Conservation (phyloP, 805 yeast genomes). For the Wickerhamomyces silvicola region DNA sequence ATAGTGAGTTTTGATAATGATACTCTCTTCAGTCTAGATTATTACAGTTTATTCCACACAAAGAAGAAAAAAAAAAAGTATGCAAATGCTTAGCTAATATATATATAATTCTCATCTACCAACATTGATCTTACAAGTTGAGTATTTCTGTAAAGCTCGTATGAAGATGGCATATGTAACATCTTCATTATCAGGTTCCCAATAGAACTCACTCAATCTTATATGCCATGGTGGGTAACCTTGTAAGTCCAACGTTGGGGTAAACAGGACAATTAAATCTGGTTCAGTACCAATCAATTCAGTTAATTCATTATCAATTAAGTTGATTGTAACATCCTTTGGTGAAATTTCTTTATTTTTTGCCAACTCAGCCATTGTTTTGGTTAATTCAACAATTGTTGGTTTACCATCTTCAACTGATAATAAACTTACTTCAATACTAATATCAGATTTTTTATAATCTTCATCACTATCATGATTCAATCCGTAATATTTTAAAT, state of each 20-base stretch:
- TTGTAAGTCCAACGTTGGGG: constrained; percentile 82
- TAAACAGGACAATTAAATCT: constrained; percentile 76
- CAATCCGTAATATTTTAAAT: constrained; percentile 38
- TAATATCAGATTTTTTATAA: constrained; percentile 30
- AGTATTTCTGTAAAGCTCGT: constrained; percentile 66
- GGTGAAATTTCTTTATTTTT: constrained; percentile 50
- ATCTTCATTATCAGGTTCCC: constrained; percentile 80
- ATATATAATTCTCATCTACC: constrained; percentile 51
- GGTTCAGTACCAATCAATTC: constrained; percentile 89
- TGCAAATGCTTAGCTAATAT: neutral
- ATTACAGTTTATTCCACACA: no score
- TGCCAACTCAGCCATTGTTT: constrained; percentile 75
- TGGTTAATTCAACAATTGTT: constrained; percentile 82
- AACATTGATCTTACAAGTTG: constrained; percentile 79
- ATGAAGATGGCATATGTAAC: constrained; percentile 81
- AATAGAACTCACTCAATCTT: constrained; percentile 81
- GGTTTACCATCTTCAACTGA: constrained; percentile 82
- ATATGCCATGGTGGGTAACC: constrained; percentile 99
- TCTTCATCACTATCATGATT: constrained; percentile 27
- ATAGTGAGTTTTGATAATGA: no score
- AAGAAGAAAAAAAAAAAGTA: constrained; percentile 1
- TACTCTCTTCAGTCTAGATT: no score
- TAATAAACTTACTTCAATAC: constrained; percentile 59
- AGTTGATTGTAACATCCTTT: constrained; percentile 64
- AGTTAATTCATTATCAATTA: constrained; percentile 66